These are phyloP conservation scores for Sphaerobolus stellatus DNA, from an alignment of 1,284 basidiomycete genomes.

Conservation along the genomic window DNA sequence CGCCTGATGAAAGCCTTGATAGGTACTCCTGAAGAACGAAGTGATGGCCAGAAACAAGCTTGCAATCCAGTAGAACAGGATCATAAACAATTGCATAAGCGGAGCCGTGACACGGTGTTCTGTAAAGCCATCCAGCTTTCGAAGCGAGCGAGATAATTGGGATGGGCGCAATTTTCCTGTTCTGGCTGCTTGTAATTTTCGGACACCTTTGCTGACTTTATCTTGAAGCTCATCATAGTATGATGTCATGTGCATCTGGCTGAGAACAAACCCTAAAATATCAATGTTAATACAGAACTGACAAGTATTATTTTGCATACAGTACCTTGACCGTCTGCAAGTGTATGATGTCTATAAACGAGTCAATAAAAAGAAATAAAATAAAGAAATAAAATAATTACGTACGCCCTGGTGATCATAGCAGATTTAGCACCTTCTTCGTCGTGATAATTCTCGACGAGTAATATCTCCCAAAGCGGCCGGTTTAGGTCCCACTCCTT, in stretches of 20 bases:
- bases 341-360: not conserved
- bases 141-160: not conserved
- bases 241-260: slow-evolving; percentile 30
- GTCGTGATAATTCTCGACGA: slow-evolving; percentile 30
- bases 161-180: not conserved
- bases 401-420: slow-evolving; percentile 27
- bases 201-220: not conserved
- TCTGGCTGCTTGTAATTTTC: not conserved
- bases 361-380: not conserved
- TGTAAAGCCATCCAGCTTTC: not conserved
- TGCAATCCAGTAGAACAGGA: slow-evolving; percentile 23
- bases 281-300: not conserved
- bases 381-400: not conserved
- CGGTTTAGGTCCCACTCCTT: slow-evolving; percentile 28
- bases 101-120: slow-evolving; percentile 17
- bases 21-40: slow-evolving; percentile 26
- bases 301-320: not conserved
- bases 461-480: slow-evolving; percentile 29
- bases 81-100: slow-evolving; percentile 17
- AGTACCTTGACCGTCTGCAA: slow-evolving; percentile 9
- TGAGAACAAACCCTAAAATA: slow-evolving; percentile 27
- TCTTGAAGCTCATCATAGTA: slow-evolving; percentile 2
- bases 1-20: slow-evolving; percentile 19
- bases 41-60: slow-evolving; percentile 16
- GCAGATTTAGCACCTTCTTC: slow-evolving; percentile 28